Conservation (phyloP, 495 filamentous ascomycete species). For the Cryomyces minteri region DNA sequence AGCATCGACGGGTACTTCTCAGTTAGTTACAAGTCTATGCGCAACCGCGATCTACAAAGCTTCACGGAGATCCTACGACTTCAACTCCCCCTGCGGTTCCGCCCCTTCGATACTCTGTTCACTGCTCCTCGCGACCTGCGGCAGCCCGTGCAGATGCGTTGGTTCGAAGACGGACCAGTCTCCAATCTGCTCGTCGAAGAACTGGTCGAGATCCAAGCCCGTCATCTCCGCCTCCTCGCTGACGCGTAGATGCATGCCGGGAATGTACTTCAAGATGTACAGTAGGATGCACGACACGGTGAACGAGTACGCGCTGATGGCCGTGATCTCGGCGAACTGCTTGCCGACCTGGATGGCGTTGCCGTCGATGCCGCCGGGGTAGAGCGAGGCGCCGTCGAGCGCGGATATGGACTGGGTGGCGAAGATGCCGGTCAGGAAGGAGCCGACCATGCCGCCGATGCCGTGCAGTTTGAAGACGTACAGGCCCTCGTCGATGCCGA, state of each 20-base stretch:
- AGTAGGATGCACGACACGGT: constrained; percentile 5
- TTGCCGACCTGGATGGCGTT: constrained; percentile 14
- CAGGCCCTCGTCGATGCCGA: constrained; percentile 12
- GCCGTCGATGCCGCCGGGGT: constrained; percentile 6
- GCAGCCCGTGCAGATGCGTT: too few relatives aligned
- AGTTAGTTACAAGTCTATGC: too few relatives aligned
- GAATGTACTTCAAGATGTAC: constrained; percentile 13
- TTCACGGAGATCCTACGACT: too few relatives aligned
- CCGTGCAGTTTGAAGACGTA: constrained; percentile 16
- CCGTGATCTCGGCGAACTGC: constrained; percentile 10
- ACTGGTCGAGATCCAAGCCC: constrained; percentile 12
- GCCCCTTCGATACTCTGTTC: too few relatives aligned
- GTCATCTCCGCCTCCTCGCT: constrained; percentile 14
- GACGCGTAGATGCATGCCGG: constrained; percentile 9
- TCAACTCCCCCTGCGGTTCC: too few relatives aligned
- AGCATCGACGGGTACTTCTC: too few relatives aligned
- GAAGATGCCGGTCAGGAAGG: constrained; percentile 12
- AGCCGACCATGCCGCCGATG: constrained; percentile 10
- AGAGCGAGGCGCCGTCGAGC: constrained; percentile 6
- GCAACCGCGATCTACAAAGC: too few relatives aligned
- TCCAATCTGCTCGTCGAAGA: constrained; percentile 5
- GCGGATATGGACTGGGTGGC: constrained; percentile 7
- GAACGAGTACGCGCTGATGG: constrained; percentile 11
- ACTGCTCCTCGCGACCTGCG: too few relatives aligned
- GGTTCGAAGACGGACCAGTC: too few relatives aligned